Percentiles rank a stretch among this genome's conserved stretches.
Evolutionary conservation across 352 stramenopile species (phyloP).

Genomic region (Vaucheria bursata): DNA sequence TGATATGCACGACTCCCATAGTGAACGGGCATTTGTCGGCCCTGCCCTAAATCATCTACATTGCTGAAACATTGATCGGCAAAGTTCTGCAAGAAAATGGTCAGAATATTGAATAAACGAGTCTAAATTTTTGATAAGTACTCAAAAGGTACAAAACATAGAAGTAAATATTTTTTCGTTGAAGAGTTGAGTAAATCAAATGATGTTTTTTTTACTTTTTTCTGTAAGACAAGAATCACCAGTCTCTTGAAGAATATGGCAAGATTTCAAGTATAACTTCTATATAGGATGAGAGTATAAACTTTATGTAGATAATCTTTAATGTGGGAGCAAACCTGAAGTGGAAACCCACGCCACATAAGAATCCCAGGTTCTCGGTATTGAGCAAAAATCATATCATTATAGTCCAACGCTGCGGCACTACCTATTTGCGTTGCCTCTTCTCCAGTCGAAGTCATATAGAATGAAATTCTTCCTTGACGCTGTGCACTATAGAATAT

Average conservation of each 20-base stretch:
- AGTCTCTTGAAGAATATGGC: too few relatives aligned
- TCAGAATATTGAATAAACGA: too few relatives aligned
- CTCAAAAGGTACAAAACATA: too few relatives aligned
- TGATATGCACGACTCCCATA: constrained; percentile 88
- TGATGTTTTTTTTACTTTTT: too few relatives aligned
- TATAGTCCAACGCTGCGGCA: constrained; percentile 69
- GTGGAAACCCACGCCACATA: constrained; percentile 94
- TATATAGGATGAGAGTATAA: too few relatives aligned
- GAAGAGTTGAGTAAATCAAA: too few relatives aligned
- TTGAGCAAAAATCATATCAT: constrained; percentile 91
- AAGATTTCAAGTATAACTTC: too few relatives aligned
- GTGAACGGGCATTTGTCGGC: constrained; percentile 95
- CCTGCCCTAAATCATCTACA: constrained; percentile 83
- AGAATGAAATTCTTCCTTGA: constrained; percentile 66
- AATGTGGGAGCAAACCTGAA: too few relatives aligned
- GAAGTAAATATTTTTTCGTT: too few relatives aligned
- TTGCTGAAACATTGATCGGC: constrained; percentile 96
- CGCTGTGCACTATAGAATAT: constrained; percentile 88
- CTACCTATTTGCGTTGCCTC: constrained; percentile 89
- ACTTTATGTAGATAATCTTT: too few relatives aligned
- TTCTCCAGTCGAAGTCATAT: constrained; percentile 61
- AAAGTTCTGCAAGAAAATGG: constrained; percentile 78
- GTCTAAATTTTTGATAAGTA: too few relatives aligned
- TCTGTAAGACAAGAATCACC: too few relatives aligned
- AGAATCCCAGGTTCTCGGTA: constrained; percentile 93